Percentiles rank a stretch among this genome's conserved stretches.
phyloP scores from a whole-genome alignment of 192 early-diverging fungal genomes.

The Jimgerdemannia flammicorona region DNA sequence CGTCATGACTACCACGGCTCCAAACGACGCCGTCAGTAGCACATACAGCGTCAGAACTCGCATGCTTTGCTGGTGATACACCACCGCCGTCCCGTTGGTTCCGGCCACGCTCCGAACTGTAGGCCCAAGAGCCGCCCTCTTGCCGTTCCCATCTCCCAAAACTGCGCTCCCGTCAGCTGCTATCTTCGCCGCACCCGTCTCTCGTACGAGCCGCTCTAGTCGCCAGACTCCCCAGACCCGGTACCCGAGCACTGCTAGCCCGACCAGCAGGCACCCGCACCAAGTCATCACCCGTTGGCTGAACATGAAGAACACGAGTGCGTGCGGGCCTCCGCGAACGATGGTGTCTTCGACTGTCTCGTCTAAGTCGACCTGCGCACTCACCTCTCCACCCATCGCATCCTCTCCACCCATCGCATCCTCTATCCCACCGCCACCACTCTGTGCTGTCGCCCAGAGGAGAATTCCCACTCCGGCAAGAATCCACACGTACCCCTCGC shows the following conservation, averaged over 20 bases:
- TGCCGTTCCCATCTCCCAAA: neutral
- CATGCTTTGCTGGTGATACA: neutral
- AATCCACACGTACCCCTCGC: conserved; percentile 12
- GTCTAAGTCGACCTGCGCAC: too few species aligned
- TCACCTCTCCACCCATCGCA: too few species aligned
- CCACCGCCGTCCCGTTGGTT: neutral
- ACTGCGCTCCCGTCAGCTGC: neutral
- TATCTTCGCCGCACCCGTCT: neutral
- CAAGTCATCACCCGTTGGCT: neutral
- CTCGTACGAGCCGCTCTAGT: neutral
- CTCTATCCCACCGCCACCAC: too few species aligned
- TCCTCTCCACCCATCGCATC: too few species aligned
- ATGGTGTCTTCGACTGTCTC: neutral
- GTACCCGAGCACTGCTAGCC: neutral
- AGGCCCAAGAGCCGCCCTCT: neutral
- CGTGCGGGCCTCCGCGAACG: neutral
- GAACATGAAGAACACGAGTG: neutral
- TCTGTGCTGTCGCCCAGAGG: neutral
- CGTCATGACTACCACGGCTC: conserved; percentile 8
- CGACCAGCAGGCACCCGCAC: neutral
- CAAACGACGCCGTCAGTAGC: conserved; percentile 12
- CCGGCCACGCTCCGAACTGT: neutral
- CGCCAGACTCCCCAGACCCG: neutral
- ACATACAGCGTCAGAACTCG: conserved; percentile 7
- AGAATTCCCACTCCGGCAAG: neutral